These are phyloP conservation scores for Trichophyton schoenleinii DNA, from an alignment of 2,329 filamentous ascomycete species.

Conservation along the genomic window DNA sequence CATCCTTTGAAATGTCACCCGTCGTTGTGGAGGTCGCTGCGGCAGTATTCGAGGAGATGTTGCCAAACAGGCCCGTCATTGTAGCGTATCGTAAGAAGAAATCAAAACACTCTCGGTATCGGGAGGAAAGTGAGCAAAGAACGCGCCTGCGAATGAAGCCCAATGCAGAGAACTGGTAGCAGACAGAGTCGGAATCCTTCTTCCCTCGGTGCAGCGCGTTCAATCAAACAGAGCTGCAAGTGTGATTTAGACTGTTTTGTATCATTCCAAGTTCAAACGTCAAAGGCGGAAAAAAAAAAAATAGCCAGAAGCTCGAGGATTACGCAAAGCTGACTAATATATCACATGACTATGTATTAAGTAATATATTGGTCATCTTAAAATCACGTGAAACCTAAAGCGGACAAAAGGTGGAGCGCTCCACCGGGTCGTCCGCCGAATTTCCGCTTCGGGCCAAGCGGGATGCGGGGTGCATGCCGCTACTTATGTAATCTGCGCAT, in stretches of 20 bases:
- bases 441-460: background rate
- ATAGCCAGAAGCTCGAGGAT: background rate
- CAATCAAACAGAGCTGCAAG: background rate
- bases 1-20: constrained; percentile 82
- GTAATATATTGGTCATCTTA: background rate
- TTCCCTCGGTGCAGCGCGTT: background rate
- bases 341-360: background rate
- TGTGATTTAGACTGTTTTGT: background rate
- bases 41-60: constrained; percentile 42
- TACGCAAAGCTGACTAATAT: background rate
- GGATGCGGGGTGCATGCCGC: constrained; percentile 2
- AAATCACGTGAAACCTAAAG: background rate
- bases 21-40: constrained; percentile 43
- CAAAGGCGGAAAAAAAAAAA: background rate
- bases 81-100: background rate
- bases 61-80: constrained; percentile 12
- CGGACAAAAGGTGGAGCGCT: background rate
- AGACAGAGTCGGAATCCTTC: background rate
- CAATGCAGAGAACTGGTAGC: background rate
- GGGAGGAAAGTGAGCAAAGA: too few species aligned
- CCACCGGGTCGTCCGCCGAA: background rate
- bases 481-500: background rate
- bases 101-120: too few species aligned
- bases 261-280: background rate
- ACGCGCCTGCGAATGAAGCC: background rate